Evolutionary conservation across 2,329 filamentous ascomycete species (phyloP), one percentile per base, ranked within the genome.

Genomic region (Fusarium verticillioides): DNA sequence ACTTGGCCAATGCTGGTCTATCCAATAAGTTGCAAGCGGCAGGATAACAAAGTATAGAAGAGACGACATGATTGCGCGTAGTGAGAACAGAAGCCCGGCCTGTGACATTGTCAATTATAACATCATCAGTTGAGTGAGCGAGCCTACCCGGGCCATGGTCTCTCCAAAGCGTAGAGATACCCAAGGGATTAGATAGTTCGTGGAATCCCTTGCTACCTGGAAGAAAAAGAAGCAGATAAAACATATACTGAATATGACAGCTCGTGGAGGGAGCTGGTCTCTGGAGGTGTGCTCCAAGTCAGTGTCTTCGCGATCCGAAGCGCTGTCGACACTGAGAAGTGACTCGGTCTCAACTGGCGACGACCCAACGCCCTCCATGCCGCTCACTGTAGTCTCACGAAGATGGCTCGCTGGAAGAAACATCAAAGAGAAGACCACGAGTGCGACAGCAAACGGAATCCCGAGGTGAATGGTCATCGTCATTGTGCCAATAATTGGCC

Each of bases 211-310:
- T 9, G 49, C 42, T n/a, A 28, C 11, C 19, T 57, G 30, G 28
- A 57, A 56, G 6, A 63, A 23, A 16, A 65, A 66, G 23, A 66
- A 64, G 19, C 63, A 66, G 7, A 37, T 12, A 46, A 57, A 42
- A 9, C 63, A 64, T 42, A 37, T 42, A 9, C 23, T 7, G 21
- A 64, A 30, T 5, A 47, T 49, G 18, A 23, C 12, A 13, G 53
- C 34, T 26, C 34, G 23, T 15, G 36, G 6, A 21, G 16, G 15
- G 12, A 64, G 18, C 2, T 26, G 30, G 3, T n/a, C 13, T 8
- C 21, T 16, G 5, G 13, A 9, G 15, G 8, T 19, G 26, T 15
- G 11, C 4, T 15, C 23, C 11, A 30, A 8, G 9, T 13, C 18
- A n/a, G 28, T 26, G 19, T 18, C 19, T 13, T 65, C 60, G 5